These are phyloP conservation scores for Camellia lanceoleosa DNA, from an alignment of 148 eudicot genomes.

Conservation along the genomic window DNA sequence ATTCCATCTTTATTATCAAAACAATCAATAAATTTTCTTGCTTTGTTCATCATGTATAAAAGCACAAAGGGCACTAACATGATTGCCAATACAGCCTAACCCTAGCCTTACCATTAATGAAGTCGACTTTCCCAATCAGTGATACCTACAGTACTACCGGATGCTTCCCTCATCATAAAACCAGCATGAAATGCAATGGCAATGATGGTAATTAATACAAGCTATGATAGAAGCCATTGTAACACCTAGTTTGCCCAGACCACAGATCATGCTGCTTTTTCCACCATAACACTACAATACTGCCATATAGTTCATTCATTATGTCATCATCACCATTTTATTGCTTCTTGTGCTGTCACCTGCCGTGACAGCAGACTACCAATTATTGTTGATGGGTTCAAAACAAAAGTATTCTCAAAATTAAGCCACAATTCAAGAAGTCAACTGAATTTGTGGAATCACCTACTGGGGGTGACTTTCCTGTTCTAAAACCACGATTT, in stretches of 20 bases:
- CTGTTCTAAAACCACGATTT: too few species aligned
- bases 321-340: not conserved
- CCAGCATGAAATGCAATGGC: not conserved
- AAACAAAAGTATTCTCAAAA: not conserved
- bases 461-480: too few species aligned
- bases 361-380: not conserved
- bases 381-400: not conserved
- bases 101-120: too few species aligned
- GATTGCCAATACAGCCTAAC: too few species aligned
- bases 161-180: constrained; percentile 1
- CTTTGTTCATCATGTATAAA: too few species aligned
- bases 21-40: too few species aligned
- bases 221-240: not conserved
- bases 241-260: too few species aligned
- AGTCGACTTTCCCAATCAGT: too few species aligned
- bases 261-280: not conserved
- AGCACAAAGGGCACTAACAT: too few species aligned
- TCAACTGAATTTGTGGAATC: not conserved
- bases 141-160: not conserved
- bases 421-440: not conserved
- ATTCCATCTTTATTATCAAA: too few species aligned
- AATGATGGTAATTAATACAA: not conserved
- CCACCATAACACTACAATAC: too few species aligned
- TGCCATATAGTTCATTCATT: not conserved
- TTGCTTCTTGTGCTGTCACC: not conserved